phyloP scores from a whole-genome alignment of 2,329 filamentous ascomycete species.

The Beauveria sp. region DNA sequence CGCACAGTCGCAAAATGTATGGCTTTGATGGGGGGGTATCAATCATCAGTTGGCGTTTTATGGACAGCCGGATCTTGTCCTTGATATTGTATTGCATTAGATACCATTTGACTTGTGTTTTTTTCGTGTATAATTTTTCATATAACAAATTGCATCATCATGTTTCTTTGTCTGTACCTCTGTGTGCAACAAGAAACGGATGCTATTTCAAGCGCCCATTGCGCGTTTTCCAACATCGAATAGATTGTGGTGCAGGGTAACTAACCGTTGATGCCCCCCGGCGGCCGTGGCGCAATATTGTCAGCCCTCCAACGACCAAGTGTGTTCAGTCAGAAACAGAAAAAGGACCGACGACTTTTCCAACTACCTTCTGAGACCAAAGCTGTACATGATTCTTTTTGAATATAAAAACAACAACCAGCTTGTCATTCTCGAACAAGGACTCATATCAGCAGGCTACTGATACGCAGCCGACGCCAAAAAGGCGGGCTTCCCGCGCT shows the following conservation, averaged over 20 bases:
- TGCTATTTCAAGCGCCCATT: no score
- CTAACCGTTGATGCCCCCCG: not conserved
- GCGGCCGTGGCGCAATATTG: not conserved
- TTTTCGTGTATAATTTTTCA: not conserved
- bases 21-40: conserved; percentile 14
- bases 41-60: not conserved
- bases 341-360: no score
- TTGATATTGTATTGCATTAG: not conserved
- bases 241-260: no score
- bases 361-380: not conserved
- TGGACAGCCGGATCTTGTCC: not conserved
- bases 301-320: no score
- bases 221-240: no score
- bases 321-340: no score
- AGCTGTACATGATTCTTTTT: not conserved
- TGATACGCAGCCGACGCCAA: not conserved
- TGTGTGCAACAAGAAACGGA: no score
- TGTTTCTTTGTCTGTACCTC: no score
- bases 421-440: not conserved
- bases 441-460: no score
- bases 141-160: not conserved
- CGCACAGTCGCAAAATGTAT: conserved; percentile 18
- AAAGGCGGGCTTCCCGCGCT: not conserved
- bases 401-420: not conserved
- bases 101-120: conserved; percentile 2